Conservation (phyloP, 2,329 filamentous ascomycete genomes). For the Fusarium sacchari region DNA sequence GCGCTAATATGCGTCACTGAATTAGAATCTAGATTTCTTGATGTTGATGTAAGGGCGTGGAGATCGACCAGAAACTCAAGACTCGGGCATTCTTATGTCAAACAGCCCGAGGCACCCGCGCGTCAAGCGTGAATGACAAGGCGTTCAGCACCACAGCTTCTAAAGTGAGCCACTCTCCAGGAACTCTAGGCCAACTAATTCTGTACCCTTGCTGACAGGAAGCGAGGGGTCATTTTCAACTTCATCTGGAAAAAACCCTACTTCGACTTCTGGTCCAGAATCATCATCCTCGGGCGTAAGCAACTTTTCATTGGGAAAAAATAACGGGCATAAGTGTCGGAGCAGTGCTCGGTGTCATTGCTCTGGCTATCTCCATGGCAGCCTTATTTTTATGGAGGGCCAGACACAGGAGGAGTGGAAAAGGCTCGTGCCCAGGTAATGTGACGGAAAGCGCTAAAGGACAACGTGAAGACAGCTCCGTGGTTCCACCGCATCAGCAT, state of each 20-base stretch:
- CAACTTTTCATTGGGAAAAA: neutral
- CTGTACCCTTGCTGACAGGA: neutral
- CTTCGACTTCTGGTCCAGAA: neutral
- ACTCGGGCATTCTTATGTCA: neutral
- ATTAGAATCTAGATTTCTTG: neutral
- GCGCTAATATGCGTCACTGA: neutral
- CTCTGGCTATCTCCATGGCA: neutral
- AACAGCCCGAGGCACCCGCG: neutral
- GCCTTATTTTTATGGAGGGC: neutral
- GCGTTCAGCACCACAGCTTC: constrained; percentile 44
- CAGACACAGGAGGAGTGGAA: neutral
- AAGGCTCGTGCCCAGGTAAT: rapidly evolving
- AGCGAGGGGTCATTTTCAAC: neutral
- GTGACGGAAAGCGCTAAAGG: rapidly evolving
- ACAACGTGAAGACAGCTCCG: rapidly evolving
- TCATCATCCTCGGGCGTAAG: neutral
- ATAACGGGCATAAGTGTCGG: neutral
- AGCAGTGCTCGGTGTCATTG: neutral
- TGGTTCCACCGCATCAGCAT: neutral
- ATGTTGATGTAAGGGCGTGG: neutral
- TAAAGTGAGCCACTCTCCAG: neutral
- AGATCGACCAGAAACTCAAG: too few species aligned
- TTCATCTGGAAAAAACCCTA: neutral
- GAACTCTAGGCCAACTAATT: rapidly evolving
- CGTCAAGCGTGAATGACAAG: constrained; percentile 42